phyloP scores from a whole-genome alignment of 2,329 filamentous ascomycete genomes.

The Ustulina deusta region DNA sequence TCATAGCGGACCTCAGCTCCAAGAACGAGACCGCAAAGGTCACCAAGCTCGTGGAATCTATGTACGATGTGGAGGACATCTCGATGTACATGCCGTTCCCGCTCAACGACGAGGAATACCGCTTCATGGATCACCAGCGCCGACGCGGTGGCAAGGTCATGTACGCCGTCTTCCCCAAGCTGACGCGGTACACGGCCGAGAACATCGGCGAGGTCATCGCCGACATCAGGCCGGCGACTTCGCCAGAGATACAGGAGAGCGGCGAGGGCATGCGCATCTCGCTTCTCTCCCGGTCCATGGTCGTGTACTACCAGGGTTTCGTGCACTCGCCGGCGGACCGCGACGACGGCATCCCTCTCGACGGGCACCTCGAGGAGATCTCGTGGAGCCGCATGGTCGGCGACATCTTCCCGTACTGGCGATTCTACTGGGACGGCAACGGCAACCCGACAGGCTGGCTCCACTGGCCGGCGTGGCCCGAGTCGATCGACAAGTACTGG shows the following conservation, averaged over 20 bases:
- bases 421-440: conserved; percentile 23
- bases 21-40: neutral
- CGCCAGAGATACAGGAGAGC: neutral
- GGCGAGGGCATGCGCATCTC: conserved; percentile 47
- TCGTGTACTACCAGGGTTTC: conserved; percentile 52
- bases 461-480: conserved; percentile 32
- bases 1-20: conserved; percentile 23
- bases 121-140: conserved; percentile 41
- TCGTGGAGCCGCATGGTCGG: neutral
- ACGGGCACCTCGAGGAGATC: conserved; percentile 37
- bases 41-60: neutral
- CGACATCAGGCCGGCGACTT: neutral
- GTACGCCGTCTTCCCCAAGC: conserved; percentile 50
- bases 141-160: conserved; percentile 50
- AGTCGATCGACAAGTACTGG: conserved; percentile 23
- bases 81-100: conserved; percentile 28
- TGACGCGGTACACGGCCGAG: conserved; percentile 47
- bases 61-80: neutral
- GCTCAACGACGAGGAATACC: conserved; percentile 26
- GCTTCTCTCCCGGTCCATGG: conserved; percentile 43
- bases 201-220: conserved; percentile 38
- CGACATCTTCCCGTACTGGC: conserved; percentile 24
- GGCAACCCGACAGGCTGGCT: conserved; percentile 7
- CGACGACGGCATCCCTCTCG: conserved; percentile 39
- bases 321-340: conserved; percentile 41